A percentile compares a stretch with the other conserved stretches of the same genome.
phyloP scores from a whole-genome alignment of 768 basidiomycete species.

The Boletus coccyginus region DNA sequence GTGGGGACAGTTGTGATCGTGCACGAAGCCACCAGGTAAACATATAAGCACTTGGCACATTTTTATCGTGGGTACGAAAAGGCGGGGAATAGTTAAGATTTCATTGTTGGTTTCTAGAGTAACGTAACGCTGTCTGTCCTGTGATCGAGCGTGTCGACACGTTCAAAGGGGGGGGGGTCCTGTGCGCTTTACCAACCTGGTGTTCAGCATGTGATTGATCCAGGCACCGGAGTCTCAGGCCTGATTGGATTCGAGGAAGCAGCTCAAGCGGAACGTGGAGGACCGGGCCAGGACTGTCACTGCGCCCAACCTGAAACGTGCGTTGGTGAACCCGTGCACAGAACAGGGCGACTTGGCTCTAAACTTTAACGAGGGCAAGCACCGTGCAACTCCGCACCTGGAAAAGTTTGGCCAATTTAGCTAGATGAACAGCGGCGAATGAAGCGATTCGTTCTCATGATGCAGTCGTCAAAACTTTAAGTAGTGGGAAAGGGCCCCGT shows the following conservation, averaged over 20 bases:
- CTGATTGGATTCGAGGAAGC: neutral
- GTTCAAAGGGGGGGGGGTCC: neutral
- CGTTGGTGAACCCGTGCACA: neutral
- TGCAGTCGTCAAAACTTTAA: conserved; percentile 13
- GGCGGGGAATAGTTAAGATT: neutral
- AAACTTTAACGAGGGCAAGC: neutral
- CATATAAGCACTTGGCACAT: conserved; percentile 6
- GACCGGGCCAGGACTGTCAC: neutral
- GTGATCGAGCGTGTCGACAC: neutral
- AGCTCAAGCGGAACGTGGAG: neutral
- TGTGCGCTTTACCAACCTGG: neutral
- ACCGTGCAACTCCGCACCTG: neutral
- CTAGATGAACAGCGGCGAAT: conserved; percentile 12
- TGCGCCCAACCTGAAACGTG: neutral
- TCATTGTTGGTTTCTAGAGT: conserved; percentile 11
- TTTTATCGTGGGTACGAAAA: conserved; percentile 9
- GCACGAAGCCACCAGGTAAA: conserved; percentile 9
- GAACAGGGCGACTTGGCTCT: neutral
- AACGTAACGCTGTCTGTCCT: neutral
- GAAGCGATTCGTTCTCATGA: conserved; percentile 21
- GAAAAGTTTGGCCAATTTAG: conserved; percentile 16
- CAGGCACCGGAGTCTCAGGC: conserved; percentile 2
- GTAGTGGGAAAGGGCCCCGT: conserved; percentile 20
- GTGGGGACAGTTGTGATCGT: neutral
- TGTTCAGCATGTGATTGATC: conserved; percentile 2